Conservation (phyloP, 495 filamentous ascomycete species). For the Tuber aestivum region DNA sequence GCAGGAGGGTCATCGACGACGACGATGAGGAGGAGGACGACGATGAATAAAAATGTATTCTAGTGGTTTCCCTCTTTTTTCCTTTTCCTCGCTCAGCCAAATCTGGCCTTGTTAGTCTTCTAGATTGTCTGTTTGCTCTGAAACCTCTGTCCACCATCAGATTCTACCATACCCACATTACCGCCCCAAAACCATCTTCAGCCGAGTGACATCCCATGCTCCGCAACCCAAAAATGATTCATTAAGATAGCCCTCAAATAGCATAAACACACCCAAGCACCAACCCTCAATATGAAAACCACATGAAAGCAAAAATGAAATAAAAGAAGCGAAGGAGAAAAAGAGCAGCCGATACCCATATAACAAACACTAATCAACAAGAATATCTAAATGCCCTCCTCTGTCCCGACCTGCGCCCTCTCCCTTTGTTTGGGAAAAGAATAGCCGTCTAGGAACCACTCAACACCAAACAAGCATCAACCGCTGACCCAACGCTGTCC, state of each 20-base stretch:
- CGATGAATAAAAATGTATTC: conserved; percentile 30
- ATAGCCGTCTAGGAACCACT: conserved; percentile 17
- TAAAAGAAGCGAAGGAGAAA: neutral
- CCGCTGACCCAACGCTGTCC: conserved; percentile 38
- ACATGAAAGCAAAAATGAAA: conserved; percentile 8
- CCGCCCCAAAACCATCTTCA: conserved; percentile 3
- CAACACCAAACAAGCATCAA: conserved; percentile 43
- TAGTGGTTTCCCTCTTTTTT: conserved; percentile 16
- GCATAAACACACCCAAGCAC: conserved; percentile 20
- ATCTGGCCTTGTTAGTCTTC: neutral
- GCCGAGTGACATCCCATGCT: conserved; percentile 3
- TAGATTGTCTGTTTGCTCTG: neutral
- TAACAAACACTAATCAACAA: conserved; percentile 34
- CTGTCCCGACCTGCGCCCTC: conserved; percentile 5
- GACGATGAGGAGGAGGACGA: conserved; percentile 35
- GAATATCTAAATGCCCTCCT: conserved; percentile 21
- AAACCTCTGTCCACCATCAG: neutral
- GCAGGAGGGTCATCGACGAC: conserved; percentile 37
- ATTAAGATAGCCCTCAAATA: conserved; percentile 3
- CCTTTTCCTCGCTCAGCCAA: conserved; percentile 3
- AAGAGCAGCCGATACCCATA: conserved; percentile 30
- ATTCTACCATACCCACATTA: conserved; percentile 4
- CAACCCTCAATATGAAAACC: conserved; percentile 11
- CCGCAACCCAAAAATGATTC: conserved; percentile 7
- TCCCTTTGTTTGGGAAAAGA: neutral